Evolutionary conservation across 23 red algal genomes (phyloP), one percentile per base, ranked within the genome.

Genomic region (Agarophyton chilense): DNA sequence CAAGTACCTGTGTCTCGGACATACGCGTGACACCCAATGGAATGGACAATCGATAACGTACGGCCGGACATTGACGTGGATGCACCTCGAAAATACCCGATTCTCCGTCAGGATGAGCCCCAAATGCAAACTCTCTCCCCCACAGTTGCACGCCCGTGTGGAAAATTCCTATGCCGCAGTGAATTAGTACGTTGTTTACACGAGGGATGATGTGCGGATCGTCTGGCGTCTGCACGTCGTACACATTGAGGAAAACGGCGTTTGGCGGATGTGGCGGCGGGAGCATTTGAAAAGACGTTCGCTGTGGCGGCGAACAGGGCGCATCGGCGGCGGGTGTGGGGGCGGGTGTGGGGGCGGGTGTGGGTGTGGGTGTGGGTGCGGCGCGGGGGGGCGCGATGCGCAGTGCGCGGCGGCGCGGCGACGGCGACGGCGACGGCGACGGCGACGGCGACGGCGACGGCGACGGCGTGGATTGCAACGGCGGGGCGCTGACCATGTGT

Each of bases 141-240:
- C 63, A 72, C 14, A 94, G 72, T 51, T 86, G 21, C 0, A 94
- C 78, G 77, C 83, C 92, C 34, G 92, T 84, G 67, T 94, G 92
- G 61, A 81, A 94, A 24, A 94, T 50, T 39, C 92, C 92, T 42
- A 94, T 63, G 63, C 92, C 92, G 63, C 68, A 56, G 22, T 67
- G 79, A 32, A 88, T 52, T 25, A 94, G 84, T 5, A 71, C 19
- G 72, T 78, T 58, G 84, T 94, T 94, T 40, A 87, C 40, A 2
- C 73, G 46, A 17, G 92, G 77, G 67, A 94, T 94, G 21, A 49
- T 70, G 54, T 24, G 56, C 43, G 92, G 92, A 38, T 86, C 82
- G 60, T 76, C 63, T 16, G 76, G 77, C 56, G 79, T 82, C 32
- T 46, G 60, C 29, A 94, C 58, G 72, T 94, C 92, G 83, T 94